These are phyloP conservation scores for Pichia nanzhaoensis DNA, from an alignment of 805 yeast genomes.

Conservation along the genomic window DNA sequence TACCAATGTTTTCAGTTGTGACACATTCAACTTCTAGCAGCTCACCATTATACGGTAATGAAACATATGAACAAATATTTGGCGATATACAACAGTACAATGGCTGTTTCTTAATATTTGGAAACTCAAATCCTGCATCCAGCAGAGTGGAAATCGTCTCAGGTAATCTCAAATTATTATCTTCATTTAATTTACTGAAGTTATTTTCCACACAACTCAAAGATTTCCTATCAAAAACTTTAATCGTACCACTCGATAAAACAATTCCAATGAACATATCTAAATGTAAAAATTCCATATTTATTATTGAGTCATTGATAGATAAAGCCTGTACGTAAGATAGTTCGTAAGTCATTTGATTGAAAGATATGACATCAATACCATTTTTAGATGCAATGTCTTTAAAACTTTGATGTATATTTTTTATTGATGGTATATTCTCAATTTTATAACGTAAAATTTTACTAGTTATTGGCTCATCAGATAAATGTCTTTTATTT, in stretches of 20 bases:
- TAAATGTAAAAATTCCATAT: slow-evolving; percentile 30
- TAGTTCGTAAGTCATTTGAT: slow-evolving; percentile 10
- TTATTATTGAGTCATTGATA: slow-evolving; percentile 25
- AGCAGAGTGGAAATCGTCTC: slow-evolving; percentile 35
- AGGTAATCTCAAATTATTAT: slow-evolving; percentile 20
- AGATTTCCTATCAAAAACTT: slow-evolving; percentile 36
- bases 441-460: slow-evolving; percentile 24
- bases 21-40: slow-evolving; percentile 21
- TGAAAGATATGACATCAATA: slow-evolving; percentile 7
- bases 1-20: slow-evolving; percentile 14
- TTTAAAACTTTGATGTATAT: slow-evolving; percentile 22
- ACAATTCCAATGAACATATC: slow-evolving; percentile 37
- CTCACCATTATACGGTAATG: slow-evolving; percentile 23
- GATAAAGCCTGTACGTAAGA: slow-evolving; percentile 18
- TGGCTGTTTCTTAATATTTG: slow-evolving; percentile 30
- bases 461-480: slow-evolving; percentile 18
- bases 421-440: slow-evolving; percentile 10
- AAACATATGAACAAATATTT: slow-evolving; percentile 37
- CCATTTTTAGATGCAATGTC: slow-evolving; percentile 19
- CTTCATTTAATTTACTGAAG: slow-evolving; percentile 20
- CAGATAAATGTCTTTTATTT: slow-evolving; percentile 14
- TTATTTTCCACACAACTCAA: slow-evolving; percentile 23
- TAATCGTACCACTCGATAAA: slow-evolving; percentile 40
- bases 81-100: slow-evolving; percentile 42
- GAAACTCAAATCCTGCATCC: slow-evolving; percentile 51